Evolutionary conservation across 139 green algal genomes (phyloP), one percentile per base, ranked within the genome.

Genomic region (Marvania coccoides): DNA sequence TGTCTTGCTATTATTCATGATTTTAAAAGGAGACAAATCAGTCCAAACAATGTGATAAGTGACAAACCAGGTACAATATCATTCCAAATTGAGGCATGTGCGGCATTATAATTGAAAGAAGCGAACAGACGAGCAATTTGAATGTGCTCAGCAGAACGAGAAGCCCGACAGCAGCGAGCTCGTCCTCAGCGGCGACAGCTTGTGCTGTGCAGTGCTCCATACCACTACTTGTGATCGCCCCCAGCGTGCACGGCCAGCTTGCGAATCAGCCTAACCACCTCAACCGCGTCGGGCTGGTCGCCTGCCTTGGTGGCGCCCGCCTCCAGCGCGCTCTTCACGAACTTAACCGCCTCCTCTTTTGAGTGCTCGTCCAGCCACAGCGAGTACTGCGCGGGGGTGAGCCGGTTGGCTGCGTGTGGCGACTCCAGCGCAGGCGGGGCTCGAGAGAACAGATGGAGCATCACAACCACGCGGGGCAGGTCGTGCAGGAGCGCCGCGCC

Each of bases 341-440:
- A 74, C 58, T 54, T 67, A 39, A 76, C 24, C 9, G 68, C 73
- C 39, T 91, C 85, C 19, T 61, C 63, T 26, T 62, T 53, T 23
- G 64, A 82, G 73, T 96, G 89, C 51, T 83, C 73, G 67, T 98
- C 92, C 63, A 98, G 77, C 92, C 92, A 98, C 5, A 88, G 60
- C 0, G 89, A 97, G 78, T 96, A 98, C 72, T 85, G 75, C 10
- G 63, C 59, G 13, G 77, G 73, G 0, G 78, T 84, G 15, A 97
- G 68, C 7, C 82, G 75, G 9, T 72, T 83, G 5, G 83, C 82
- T 61, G 84, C 67, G 58, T 93, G 80, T 0, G 92, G 93, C 19
- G 85, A 84, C 65, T 86, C 38, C 36, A 98, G 61, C 8, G 65
- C 58, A 0, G 75, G 8, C 0, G 90, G 88, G 14, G 75, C 78